Conservation (phyloP, 352 stramenopile species). For the Globisporangium radiosum region DNA sequence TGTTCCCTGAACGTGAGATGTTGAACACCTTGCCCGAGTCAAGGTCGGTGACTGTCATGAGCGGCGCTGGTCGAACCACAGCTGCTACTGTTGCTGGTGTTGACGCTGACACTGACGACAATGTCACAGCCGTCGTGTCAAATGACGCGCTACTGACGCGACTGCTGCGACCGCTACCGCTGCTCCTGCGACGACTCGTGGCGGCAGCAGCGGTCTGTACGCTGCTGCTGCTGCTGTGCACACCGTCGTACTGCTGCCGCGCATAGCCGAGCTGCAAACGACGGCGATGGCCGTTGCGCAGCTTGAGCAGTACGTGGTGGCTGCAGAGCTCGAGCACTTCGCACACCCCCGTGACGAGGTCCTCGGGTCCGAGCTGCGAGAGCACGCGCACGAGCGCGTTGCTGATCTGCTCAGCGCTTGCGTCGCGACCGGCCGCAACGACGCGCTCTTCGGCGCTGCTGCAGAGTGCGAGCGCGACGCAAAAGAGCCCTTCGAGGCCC, state of each 20-base stretch:
- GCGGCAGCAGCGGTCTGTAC: not conserved
- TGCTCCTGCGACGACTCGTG: not conserved
- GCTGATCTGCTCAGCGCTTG: constrained; percentile 59
- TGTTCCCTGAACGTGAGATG: constrained; percentile 55
- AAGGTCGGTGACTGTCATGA: constrained; percentile 62
- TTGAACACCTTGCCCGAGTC: constrained; percentile 68
- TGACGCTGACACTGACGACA: constrained; percentile 5
- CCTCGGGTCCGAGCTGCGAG: constrained; percentile 38
- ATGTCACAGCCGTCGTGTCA: not conserved
- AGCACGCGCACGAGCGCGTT: constrained; percentile 51
- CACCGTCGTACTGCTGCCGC: constrained; percentile 14
- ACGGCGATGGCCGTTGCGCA: constrained; percentile 67
- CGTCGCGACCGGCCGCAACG: constrained; percentile 25
- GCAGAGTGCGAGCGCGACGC: constrained; percentile 62
- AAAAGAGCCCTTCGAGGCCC: constrained; percentile 77
- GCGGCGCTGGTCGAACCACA: constrained; percentile 1
- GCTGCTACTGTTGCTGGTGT: not conserved
- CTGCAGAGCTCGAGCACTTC: constrained; percentile 75
- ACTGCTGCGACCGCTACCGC: not conserved
- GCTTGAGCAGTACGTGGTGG: constrained; percentile 69
- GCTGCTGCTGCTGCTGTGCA: not conserved
- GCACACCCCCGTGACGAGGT: constrained; percentile 69
- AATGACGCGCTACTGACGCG: too few relatives aligned
- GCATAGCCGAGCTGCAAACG: constrained; percentile 45
- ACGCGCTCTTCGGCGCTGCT: constrained; percentile 54